Evolutionary conservation across 768 basidiomycete species (phyloP), one percentile per base, ranked within the genome.

Genomic region (Epithele typhae): DNA sequence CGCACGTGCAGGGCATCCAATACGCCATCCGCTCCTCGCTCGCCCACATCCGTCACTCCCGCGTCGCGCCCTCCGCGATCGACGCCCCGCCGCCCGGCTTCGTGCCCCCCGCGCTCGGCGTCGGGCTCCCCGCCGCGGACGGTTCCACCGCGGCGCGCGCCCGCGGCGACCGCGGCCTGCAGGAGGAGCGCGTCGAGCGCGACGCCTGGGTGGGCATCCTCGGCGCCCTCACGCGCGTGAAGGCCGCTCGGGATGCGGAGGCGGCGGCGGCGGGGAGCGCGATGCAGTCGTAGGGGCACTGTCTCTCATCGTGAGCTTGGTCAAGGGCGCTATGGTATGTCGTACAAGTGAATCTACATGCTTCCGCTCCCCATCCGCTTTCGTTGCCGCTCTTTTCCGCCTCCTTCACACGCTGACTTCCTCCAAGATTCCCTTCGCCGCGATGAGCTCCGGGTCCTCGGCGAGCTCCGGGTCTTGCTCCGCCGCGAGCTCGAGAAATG

Each of bases 31-130:
- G 88, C 32, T 86, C 87, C 12, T 84, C 84, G 3, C 70, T 91
- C 50, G 87, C 88, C 15, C 87, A 90, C 55, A 84, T 92, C 49
- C 76, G 87, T 10, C 80, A 85, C 57, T 84, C 87, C 9, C 81
- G 87, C 54, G 87, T 91, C 59, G 84, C 88, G 34, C 87, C 88
- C 8, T 86, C 87, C n/a, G 82, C 87, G n/a, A 88, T 92, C 57
- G 84, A 83, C 40, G 87, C 88, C 1, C 87, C 87, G 25, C 76
- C 81, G 5, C 76, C 74, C 0, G 79, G 78, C 22, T 87, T 88
- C 60, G 69, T 89, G 9, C 88, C 87, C 5, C 82, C 87, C 3
- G 82, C 86, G 6, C 78, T 88, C 14, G 88, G 88, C 5, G 86
- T 89, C 11, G 84, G 85, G 3, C 73, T 87, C 43, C 85, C 88